Base-by-base conservation (phyloP, 257 asterid genomes). In the Forsythia viridissima region DNA sequence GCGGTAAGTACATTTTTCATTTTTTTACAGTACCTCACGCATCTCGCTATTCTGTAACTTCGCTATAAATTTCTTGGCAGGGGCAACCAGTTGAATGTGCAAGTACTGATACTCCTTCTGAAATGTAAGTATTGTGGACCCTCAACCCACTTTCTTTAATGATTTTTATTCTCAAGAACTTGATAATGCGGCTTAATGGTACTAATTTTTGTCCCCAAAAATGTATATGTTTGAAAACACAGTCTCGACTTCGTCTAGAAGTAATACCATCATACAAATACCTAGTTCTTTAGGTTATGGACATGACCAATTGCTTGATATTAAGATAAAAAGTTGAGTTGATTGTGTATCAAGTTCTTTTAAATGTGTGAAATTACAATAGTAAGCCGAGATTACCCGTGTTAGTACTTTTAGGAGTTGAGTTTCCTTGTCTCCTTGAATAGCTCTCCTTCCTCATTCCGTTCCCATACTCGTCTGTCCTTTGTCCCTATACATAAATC, bases 21-120 rank as follows among this genome's bases (percentile, higher is more conserved):
- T 81, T 63, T 72, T 61, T 30, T 79, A 63, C 74, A 41, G 75
- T 85, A 16, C 43, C 61, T 68, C 77, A 21, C 20, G 37, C 52
- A 68, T 30, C 38, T 30, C 51, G 78, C 30, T 77, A 61, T 55
- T 77, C 9, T 71, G 0, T 24, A 12, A 55, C 13, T 44, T 71
- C 59, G 1, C 74, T 79, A 59, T 78, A 69, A 38, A 63, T 69
- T 48, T 51, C 36, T 80, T 43, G 84, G 80, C 88, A 93, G 98
- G 96, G 77, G 77, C 88, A 80, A 72, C 88, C 75, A 70, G 89
- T 55, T 80, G 97, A 89, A 77, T 84, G 79, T 77, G 85, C 92
- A 82, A 87, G 90, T 79, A 87, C 76, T 73, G 96, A 88, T 81
- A 81, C 91, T 73, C 80, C 94, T 78, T 70, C 94, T 39, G 97